Evolutionary conservation across 805 yeast genomes (phyloP).

Genomic region (Pichia exigua): DNA sequence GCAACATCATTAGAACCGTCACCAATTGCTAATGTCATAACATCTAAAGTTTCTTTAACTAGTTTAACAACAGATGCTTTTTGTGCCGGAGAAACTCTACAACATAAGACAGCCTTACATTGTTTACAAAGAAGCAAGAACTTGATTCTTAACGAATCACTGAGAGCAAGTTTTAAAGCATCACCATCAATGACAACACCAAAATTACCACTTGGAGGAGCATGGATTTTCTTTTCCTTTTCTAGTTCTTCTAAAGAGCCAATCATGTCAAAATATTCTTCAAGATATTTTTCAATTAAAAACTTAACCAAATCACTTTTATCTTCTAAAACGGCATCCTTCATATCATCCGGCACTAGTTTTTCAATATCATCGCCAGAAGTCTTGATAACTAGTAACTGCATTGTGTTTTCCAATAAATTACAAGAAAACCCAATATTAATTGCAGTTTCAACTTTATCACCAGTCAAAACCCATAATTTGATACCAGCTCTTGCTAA

Average conservation of each 20-base stretch:
- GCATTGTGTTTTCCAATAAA: slow-evolving; percentile 67
- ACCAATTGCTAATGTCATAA: slow-evolving; percentile 82
- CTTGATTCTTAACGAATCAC: slow-evolving; percentile 36
- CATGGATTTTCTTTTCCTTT: slow-evolving; percentile 49
- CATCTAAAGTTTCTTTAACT: slow-evolving; percentile 66
- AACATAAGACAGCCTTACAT: slow-evolving; percentile 75
- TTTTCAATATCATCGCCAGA: slow-evolving; percentile 47
- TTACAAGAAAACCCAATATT: slow-evolving; percentile 85
- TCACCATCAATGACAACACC: slow-evolving; percentile 79
- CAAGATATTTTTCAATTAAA: slow-evolving; percentile 45
- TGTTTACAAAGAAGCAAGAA: slow-evolving; percentile 69
- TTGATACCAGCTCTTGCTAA: slow-evolving; percentile 73
- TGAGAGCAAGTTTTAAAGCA: slow-evolving; percentile 51
- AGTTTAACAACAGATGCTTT: slow-evolving; percentile 76
- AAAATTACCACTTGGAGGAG: slow-evolving; percentile 57
- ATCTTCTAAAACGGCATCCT: slow-evolving; percentile 14
- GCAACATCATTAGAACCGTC: slow-evolving; percentile 90
- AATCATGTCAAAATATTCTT: slow-evolving; percentile 46
- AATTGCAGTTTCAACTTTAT: slow-evolving; percentile 83
- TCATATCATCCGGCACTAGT: slow-evolving; percentile 29
- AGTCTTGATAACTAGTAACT: slow-evolving; percentile 56
- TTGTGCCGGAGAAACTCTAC: slow-evolving; percentile 85
- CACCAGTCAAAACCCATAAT: slow-evolving; percentile 83
- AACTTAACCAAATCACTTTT: slow-evolving; percentile 33
- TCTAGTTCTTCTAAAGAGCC: slow-evolving; percentile 54